These are phyloP conservation scores for Mrakia hoshinonis DNA, from an alignment of 768 basidiomycete species.

Conservation along the genomic window DNA sequence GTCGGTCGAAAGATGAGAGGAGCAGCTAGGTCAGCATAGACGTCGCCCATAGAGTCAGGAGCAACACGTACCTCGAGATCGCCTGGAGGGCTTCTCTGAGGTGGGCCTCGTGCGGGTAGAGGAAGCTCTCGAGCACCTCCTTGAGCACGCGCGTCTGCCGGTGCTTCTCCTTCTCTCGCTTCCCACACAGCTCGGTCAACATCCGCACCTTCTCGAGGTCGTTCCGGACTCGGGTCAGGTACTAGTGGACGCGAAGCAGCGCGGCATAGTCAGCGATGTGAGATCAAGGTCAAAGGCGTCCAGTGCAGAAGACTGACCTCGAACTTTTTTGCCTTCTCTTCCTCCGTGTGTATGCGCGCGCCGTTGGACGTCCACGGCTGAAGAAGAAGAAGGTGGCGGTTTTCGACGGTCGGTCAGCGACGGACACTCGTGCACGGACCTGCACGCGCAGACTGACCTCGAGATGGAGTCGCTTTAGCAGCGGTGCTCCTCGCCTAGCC, in stretches of 20 bases:
- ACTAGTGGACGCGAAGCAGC: constrained; percentile 41
- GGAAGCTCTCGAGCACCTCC: constrained; percentile 52
- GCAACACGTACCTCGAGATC: constrained; percentile 47
- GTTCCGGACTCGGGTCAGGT: constrained; percentile 56
- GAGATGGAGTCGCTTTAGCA: constrained; percentile 83
- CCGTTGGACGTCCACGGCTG: constrained; percentile 69
- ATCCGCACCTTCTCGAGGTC: constrained; percentile 68
- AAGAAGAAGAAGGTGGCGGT: not conserved
- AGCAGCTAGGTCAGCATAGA: not conserved
- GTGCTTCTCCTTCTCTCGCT: constrained; percentile 74
- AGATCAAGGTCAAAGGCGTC: no score
- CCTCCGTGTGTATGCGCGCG: constrained; percentile 62
- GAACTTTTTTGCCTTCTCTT: constrained; percentile 71
- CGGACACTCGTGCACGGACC: not conserved
- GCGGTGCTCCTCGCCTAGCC: constrained; percentile 80
- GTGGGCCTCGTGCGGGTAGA: constrained; percentile 59
- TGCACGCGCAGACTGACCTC: constrained; percentile 47
- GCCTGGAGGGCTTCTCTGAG: constrained; percentile 61
- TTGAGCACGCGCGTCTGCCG: constrained; percentile 52
- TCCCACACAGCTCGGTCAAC: constrained; percentile 58
- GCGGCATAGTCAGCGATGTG: no score
- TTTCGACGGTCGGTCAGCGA: not conserved
- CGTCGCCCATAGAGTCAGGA: not conserved
- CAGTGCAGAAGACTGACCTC: constrained; percentile 53
- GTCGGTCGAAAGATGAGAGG: constrained; percentile 27